Evolutionary conservation across 106 monocot genomes (phyloP).

Genomic region (Amphibolis antarctica): DNA sequence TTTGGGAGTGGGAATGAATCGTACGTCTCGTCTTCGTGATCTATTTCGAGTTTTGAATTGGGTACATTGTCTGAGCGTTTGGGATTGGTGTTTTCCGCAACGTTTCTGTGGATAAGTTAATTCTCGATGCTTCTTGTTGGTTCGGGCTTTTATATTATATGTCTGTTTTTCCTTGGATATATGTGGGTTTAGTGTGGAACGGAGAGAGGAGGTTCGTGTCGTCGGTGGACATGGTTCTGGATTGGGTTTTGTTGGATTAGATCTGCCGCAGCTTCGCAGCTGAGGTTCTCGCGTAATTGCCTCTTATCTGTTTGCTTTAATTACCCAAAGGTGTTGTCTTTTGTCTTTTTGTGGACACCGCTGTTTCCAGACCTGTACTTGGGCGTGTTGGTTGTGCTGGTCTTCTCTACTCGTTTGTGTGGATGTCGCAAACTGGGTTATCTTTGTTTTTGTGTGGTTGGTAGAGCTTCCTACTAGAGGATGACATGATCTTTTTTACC

Average conservation of each 20-base stretch:
- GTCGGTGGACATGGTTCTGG: too few relatives aligned
- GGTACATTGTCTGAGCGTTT: too few relatives aligned
- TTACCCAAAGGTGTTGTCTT: not conserved
- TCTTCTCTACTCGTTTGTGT: not conserved
- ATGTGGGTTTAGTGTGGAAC: not conserved
- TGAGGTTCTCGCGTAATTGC: not conserved
- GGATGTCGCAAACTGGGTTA: not conserved
- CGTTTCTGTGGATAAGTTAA: not conserved
- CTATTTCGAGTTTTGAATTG: too few relatives aligned
- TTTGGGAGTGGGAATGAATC: too few relatives aligned
- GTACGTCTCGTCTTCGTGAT: too few relatives aligned
- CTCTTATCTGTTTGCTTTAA: not conserved
- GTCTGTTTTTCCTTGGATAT: too few relatives aligned
- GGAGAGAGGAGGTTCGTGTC: too few relatives aligned
- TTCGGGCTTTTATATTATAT: too few relatives aligned
- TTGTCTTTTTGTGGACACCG: not conserved
- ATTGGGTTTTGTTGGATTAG: not conserved
- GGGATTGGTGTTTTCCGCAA: not conserved
- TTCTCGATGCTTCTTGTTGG: not conserved
- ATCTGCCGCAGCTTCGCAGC: not conserved
- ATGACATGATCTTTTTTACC: too few relatives aligned
- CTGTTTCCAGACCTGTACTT: not conserved
- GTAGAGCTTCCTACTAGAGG: not conserved
- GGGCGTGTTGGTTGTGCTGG: not conserved
- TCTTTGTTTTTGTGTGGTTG: constrained; percentile 4